Conservation (phyloP, 2,329 filamentous ascomycete species). For the Pseudocercospora eumusae region DNA sequence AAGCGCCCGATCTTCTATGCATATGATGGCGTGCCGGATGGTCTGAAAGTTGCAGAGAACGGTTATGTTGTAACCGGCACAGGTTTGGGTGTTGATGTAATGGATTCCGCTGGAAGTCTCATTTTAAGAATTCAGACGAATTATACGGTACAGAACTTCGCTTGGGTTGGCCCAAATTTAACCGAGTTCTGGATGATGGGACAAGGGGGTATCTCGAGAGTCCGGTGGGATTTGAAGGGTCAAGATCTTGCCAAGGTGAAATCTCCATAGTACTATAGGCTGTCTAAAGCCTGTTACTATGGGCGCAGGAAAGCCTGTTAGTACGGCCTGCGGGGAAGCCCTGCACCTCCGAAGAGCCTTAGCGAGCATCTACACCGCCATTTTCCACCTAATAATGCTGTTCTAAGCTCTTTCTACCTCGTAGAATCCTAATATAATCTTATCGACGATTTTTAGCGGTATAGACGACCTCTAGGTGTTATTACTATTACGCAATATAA, state of each 20-base stretch:
- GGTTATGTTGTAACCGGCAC: constrained; percentile 24
- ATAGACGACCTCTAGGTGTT: too few relatives aligned
- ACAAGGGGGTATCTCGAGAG: constrained; percentile 43
- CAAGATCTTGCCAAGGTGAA: neutral
- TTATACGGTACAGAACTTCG: constrained; percentile 50
- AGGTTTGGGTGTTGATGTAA: constrained; percentile 23
- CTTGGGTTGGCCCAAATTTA: constrained; percentile 45
- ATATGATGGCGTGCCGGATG: constrained; percentile 23
- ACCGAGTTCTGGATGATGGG: constrained; percentile 48
- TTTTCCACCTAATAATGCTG: too few relatives aligned
- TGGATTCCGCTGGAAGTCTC: constrained; percentile 22
- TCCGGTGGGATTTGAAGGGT: constrained; percentile 43
- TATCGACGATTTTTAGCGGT: too few relatives aligned
- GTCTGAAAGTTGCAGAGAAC: constrained; percentile 24
- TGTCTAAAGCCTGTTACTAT: too few relatives aligned
- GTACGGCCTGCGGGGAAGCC: too few relatives aligned
- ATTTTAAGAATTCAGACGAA: constrained; percentile 42
- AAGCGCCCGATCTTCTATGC: constrained; percentile 25
- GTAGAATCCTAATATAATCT: too few relatives aligned
- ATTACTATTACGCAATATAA: too few relatives aligned
- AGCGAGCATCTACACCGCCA: too few relatives aligned
- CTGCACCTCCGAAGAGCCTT: too few relatives aligned
- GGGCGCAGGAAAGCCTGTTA: too few relatives aligned
- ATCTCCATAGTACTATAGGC: neutral
- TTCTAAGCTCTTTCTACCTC: too few relatives aligned